A percentile compares a stretch with the other conserved stretches of the same genome.
Evolutionary conservation across 2,329 filamentous ascomycete species (phyloP).

Genomic region (Emergomyces orientalis): DNA sequence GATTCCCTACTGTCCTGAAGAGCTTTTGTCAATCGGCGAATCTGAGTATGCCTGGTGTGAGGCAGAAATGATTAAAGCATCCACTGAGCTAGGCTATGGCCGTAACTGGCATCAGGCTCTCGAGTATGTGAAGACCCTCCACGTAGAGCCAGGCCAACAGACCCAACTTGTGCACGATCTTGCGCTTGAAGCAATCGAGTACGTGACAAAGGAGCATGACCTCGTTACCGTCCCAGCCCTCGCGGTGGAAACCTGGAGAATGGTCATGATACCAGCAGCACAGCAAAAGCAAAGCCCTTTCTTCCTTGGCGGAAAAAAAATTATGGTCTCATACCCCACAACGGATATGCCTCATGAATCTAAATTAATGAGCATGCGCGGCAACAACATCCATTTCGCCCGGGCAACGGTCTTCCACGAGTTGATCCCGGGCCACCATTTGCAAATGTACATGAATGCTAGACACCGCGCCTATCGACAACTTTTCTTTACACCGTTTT

Average conservation of each 20-base stretch:
- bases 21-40: conserved; percentile 45
- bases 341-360: conserved; percentile 33
- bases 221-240: conserved; percentile 48
- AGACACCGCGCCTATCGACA: conserved; percentile 43
- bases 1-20: conserved; percentile 50
- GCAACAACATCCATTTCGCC: conserved; percentile 50
- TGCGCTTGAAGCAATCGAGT: conserved; percentile 43
- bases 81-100: conserved; percentile 40
- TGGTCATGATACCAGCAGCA: conserved; percentile 48
- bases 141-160: conserved; percentile 47
- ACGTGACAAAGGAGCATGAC: conserved; percentile 43
- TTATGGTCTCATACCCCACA: conserved; percentile 48
- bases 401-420: conserved; percentile 54
- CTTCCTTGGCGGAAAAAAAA: conserved; percentile 48
- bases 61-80: conserved; percentile 45
- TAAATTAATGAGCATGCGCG: conserved; percentile 52
- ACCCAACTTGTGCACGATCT: conserved; percentile 45
- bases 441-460: conserved; percentile 44
- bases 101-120: conserved; percentile 46
- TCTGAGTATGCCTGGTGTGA: conserved; percentile 49
- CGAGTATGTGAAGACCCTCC: conserved; percentile 48
- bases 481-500: conserved; percentile 50
- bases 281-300: conserved; percentile 50
- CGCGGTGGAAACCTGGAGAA: conserved; percentile 46
- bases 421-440: conserved; percentile 50